A percentile compares a stretch with the other conserved stretches of the same genome.
Evolutionary conservation across 345 rosid species (phyloP).

Genomic region (Cardamine occulta): DNA sequence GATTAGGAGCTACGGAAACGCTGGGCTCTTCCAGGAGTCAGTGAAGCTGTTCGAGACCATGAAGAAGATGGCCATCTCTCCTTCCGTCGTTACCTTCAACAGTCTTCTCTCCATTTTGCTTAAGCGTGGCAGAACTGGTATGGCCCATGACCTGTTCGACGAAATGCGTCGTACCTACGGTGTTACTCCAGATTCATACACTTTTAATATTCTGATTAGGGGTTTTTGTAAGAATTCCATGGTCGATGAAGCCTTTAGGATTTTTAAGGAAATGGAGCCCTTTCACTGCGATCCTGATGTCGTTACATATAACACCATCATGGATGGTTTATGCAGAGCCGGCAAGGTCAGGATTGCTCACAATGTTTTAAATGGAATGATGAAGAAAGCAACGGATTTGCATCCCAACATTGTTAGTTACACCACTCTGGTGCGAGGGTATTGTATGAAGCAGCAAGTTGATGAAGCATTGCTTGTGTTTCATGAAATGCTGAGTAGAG

Average conservation of each 20-base stretch:
- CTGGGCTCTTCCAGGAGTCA: constrained; percentile 74
- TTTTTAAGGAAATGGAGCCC: constrained; percentile 64
- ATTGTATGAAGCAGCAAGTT: constrained; percentile 67
- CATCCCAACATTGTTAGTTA: constrained; percentile 70
- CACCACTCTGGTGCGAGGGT: constrained; percentile 82
- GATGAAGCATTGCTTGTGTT: constrained; percentile 68
- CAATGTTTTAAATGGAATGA: constrained; percentile 77
- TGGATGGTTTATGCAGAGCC: constrained; percentile 78
- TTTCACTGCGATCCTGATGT: constrained; percentile 65
- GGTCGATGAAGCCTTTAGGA: constrained; percentile 70
- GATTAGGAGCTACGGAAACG: constrained; percentile 69
- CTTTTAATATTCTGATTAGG: constrained; percentile 70
- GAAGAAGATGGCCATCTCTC: constrained; percentile 71
- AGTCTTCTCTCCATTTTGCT: constrained; percentile 63
- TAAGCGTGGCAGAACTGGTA: constrained; percentile 68
- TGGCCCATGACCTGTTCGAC: constrained; percentile 69
- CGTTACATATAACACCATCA: constrained; percentile 76
- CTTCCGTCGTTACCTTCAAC: constrained; percentile 74
- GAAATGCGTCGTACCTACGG: constrained; percentile 84
- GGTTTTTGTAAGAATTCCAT: constrained; percentile 76
- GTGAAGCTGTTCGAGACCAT: constrained; percentile 60
- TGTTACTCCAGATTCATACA: constrained; percentile 68
- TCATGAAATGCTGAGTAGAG: constrained; percentile 55
- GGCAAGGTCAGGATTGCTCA: constrained; percentile 78
- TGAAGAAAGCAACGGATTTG: constrained; percentile 50